A percentile compares a stretch with the other conserved stretches of the same genome.
These are phyloP conservation scores for Aspergillus sparsus DNA, from an alignment of 495 filamentous ascomycete species.

Conservation along the genomic window DNA sequence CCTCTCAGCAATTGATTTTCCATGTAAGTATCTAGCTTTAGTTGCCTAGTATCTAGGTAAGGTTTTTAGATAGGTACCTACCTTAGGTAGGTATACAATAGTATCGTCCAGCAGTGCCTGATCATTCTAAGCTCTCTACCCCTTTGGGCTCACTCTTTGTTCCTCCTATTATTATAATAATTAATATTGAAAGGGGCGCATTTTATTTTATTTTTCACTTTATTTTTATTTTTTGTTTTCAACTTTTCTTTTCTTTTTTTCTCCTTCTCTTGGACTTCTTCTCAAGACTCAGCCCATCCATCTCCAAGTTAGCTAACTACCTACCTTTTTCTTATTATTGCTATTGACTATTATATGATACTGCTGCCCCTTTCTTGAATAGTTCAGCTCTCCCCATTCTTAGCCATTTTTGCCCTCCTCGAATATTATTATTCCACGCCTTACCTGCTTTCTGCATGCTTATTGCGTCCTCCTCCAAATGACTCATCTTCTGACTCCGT, in stretches of 20 bases:
- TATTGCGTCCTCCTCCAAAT: conserved; percentile 1
- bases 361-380: background rate
- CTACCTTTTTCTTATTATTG: background rate
- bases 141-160: background rate
- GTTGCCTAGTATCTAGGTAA: background rate
- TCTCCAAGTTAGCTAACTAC: background rate
- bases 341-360: background rate
- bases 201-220: too few relatives aligned
- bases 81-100: background rate
- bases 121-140: background rate
- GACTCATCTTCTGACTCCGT: conserved; percentile 3
- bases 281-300: background rate
- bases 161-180: background rate
- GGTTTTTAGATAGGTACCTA: background rate
- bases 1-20: too few relatives aligned
- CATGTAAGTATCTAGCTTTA: too few relatives aligned
- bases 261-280: too few relatives aligned
- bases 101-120: background rate
- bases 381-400: background rate
- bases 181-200: too few relatives aligned
- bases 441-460: conserved; percentile 1
- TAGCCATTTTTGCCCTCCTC: background rate
- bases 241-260: background rate
- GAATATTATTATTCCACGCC: background rate
- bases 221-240: background rate